Percentiles rank a stretch among this genome's conserved stretches.
Conservation (phyloP, 1,284 basidiomycete species). For the Mycosarcoma mackinlayi region DNA sequence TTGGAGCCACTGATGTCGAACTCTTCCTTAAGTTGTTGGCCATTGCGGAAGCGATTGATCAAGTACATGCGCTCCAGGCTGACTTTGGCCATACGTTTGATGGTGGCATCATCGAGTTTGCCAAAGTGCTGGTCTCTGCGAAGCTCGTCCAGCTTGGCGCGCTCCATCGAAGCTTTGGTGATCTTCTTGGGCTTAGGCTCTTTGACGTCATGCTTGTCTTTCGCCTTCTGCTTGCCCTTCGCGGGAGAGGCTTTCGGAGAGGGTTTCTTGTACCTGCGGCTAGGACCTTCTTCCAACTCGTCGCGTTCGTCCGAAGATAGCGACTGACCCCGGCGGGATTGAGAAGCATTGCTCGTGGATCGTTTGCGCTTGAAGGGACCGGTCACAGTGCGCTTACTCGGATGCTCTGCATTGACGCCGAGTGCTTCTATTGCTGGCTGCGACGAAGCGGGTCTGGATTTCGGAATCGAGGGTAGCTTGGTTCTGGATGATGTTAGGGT, state of each 20-base stretch:
- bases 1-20: slow-evolving; percentile 40
- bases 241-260: background rate
- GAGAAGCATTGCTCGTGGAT: slow-evolving; percentile 7
- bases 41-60: slow-evolving; percentile 31
- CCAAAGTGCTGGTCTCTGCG: slow-evolving; percentile 26
- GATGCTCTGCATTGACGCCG: background rate
- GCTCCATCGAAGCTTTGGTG: slow-evolving; percentile 17
- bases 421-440: background rate
- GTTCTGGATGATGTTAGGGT: slow-evolving; percentile 12
- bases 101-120: slow-evolving; percentile 22
- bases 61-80: slow-evolving; percentile 34
- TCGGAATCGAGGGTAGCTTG: slow-evolving; percentile 28
- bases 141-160: slow-evolving; percentile 30
- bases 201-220: slow-evolving; percentile 6
- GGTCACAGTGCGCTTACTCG: slow-evolving; percentile 3
- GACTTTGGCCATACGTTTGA: slow-evolving; percentile 35
- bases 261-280: slow-evolving; percentile 24
- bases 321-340: slow-evolving; percentile 1
- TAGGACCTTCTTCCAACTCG: slow-evolving; percentile 32
- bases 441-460: slow-evolving; percentile 1
- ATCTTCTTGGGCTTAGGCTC: slow-evolving; percentile 29
- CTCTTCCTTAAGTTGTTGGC: slow-evolving; percentile 11
- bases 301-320: slow-evolving; percentile 10
- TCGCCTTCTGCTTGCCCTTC: slow-evolving; percentile 7
- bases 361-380: slow-evolving; percentile 11